phyloP scores from a whole-genome alignment of 441 rosid genomes.

The Aleurites moluccanus region DNA sequence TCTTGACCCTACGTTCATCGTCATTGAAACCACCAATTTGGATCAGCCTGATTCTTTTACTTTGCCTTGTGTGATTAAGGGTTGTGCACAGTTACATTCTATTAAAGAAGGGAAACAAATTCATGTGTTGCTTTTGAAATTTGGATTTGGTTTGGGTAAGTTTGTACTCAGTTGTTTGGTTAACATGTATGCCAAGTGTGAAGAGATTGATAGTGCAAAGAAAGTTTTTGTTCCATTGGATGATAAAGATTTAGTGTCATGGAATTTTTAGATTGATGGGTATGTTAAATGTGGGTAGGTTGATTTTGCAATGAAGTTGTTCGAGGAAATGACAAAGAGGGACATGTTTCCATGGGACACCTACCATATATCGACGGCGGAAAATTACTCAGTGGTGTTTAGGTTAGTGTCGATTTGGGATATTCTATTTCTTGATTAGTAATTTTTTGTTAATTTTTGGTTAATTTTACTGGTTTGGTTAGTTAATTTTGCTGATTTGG shows the following conservation, averaged over 20 bases:
- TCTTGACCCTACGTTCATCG: too few species aligned
- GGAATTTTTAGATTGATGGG: conserved; percentile 51
- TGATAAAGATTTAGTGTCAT: conserved; percentile 42
- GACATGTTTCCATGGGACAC: conserved; percentile 64
- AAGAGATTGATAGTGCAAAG: conserved; percentile 36
- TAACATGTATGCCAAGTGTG: conserved; percentile 48
- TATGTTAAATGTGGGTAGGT: conserved; percentile 43
- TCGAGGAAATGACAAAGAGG: conserved; percentile 55
- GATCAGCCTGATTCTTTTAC: conserved; percentile 60
- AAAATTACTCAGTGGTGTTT: too few species aligned
- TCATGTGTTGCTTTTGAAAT: conserved; percentile 47
- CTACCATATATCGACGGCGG: too few species aligned
- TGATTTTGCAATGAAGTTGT: conserved; percentile 47
- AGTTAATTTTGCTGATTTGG: too few species aligned
- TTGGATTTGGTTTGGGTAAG: conserved; percentile 47
- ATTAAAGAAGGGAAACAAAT: conserved; percentile 39
- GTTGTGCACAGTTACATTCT: conserved; percentile 37
- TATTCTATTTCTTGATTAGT: too few species aligned
- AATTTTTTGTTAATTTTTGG: too few species aligned
- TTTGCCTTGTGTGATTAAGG: conserved; percentile 49
- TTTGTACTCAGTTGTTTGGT: conserved; percentile 56
- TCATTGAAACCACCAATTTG: too few species aligned
- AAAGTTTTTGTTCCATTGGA: conserved; percentile 45
- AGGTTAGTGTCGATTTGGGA: too few species aligned
- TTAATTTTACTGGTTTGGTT: too few species aligned